Evolutionary conservation across 2,329 filamentous ascomycete species (phyloP).

Genomic region (Hawksworthiomyces lignivorus): DNA sequence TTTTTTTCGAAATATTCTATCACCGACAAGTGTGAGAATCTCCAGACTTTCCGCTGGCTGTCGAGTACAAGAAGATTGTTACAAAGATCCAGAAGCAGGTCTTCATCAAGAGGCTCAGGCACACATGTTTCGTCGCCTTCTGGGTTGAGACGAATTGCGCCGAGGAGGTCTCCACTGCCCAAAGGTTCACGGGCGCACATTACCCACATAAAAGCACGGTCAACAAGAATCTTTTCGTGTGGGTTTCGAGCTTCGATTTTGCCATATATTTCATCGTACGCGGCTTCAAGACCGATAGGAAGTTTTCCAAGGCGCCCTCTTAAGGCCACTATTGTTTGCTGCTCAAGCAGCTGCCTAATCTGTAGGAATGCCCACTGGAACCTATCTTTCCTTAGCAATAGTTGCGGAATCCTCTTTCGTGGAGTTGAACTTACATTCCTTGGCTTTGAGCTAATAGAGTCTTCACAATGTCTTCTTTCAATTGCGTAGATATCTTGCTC

Average conservation of each 20-base stretch:
- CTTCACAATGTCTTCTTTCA: conserved; percentile 17
- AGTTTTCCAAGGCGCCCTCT: conserved; percentile 21
- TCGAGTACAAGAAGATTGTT: conserved; percentile 14
- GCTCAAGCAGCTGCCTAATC: conserved; percentile 20
- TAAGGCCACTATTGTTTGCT: conserved; percentile 17
- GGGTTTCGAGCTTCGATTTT: conserved; percentile 4
- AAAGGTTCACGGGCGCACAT: conserved; percentile 7
- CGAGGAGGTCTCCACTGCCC: background rate
- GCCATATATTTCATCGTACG: conserved; percentile 24
- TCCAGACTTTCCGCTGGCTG: conserved; percentile 5
- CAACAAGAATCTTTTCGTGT: conserved; percentile 9
- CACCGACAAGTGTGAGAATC: conserved; percentile 15
- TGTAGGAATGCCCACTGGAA: conserved; percentile 27
- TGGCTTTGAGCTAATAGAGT: conserved; percentile 17
- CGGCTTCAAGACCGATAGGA: conserved; percentile 19
- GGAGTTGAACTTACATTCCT: conserved; percentile 21
- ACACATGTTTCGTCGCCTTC: background rate
- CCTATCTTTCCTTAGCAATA: conserved; percentile 15
- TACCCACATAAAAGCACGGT: conserved; percentile 13
- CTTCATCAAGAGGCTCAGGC: background rate
- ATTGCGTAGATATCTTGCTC: conserved; percentile 9
- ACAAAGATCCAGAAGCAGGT: conserved; percentile 5
- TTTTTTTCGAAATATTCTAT: conserved; percentile 13
- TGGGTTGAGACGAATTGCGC: background rate
- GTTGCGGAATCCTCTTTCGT: background rate